Conservation (phyloP, 352 stramenopile genomes). For the Globisporangium spiculum region DNA sequence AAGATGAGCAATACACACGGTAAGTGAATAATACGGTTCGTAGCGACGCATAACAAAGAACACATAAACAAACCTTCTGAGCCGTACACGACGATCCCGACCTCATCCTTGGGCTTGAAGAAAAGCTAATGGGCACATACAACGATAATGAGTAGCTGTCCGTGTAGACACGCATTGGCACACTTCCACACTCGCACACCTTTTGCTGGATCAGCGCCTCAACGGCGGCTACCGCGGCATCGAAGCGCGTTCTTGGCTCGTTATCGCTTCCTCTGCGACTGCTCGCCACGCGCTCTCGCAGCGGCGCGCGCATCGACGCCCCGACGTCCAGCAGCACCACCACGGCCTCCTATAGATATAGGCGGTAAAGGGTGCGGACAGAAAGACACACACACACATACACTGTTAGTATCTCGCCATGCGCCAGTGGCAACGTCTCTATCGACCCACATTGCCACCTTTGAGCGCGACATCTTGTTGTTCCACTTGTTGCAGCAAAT, state of each 20-base stretch:
- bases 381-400: background rate
- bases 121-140: constrained; percentile 39
- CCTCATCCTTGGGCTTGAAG: constrained; percentile 76
- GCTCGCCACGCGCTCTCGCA: constrained; percentile 37
- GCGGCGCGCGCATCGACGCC: constrained; percentile 51
- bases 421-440: background rate
- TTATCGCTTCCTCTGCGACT: constrained; percentile 12
- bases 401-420: background rate
- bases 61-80: constrained; percentile 32
- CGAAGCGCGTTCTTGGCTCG: constrained; percentile 52
- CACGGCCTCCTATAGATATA: constrained; percentile 47
- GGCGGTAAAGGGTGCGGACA: background rate
- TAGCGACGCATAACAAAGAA: background rate
- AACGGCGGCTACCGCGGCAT: constrained; percentile 50
- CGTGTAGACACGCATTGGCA: background rate
- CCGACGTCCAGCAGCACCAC: constrained; percentile 70
- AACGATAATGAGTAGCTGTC: background rate
- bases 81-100: constrained; percentile 76
- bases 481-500: background rate
- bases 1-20: background rate
- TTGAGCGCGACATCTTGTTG: constrained; percentile 9
- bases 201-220: constrained; percentile 75
- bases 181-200: constrained; percentile 23
- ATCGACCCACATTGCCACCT: background rate
- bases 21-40: background rate